These are phyloP conservation scores for Chrysanthemum seticuspe DNA, from an alignment of 129 eudicot species.

Conservation along the genomic window DNA sequence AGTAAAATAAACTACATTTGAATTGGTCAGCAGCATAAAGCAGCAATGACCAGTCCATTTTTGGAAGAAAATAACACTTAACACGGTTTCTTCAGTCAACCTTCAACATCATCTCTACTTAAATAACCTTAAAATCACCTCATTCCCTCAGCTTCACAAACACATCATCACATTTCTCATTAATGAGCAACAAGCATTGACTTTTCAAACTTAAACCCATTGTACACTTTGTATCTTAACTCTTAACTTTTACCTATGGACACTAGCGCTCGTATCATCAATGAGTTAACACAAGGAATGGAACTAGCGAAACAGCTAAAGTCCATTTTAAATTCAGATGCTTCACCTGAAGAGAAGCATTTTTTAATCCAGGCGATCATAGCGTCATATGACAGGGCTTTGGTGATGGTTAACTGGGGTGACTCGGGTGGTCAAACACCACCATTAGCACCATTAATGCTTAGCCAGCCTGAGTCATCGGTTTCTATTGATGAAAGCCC, in stretches of 20 bases:
- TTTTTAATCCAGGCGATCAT: slow-evolving; percentile 52
- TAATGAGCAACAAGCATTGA: slow-evolving; percentile 22
- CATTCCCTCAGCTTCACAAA: slow-evolving; percentile 39
- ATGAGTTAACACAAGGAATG: slow-evolving; percentile 73
- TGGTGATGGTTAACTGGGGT: slow-evolving; percentile 60
- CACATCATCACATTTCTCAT: background rate
- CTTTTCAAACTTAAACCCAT: slow-evolving; percentile 20
- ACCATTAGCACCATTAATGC: slow-evolving; percentile 20
- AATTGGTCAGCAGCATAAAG: slow-evolving; percentile 63
- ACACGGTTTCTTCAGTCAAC: slow-evolving; percentile 75
- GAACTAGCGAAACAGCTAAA: slow-evolving; percentile 68
- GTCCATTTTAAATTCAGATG: slow-evolving; percentile 45
- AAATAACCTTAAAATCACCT: slow-evolving; percentile 39
- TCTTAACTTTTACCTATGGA: slow-evolving; percentile 24
- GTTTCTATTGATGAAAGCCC: slow-evolving; percentile 59
- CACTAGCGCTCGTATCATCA: slow-evolving; percentile 41
- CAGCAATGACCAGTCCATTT: slow-evolving; percentile 38
- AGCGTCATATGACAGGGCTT: slow-evolving; percentile 68
- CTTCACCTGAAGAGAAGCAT: slow-evolving; percentile 42
- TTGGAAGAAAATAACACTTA: slow-evolving; percentile 33
- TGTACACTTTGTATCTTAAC: slow-evolving; percentile 21
- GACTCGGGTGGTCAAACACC: slow-evolving; percentile 40
- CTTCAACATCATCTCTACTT: slow-evolving; percentile 43
- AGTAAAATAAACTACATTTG: slow-evolving; percentile 37
- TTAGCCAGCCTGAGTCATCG: slow-evolving; percentile 52